Percentiles rank a stretch among this genome's conserved stretches.
phyloP scores from a whole-genome alignment of 208 protist genomes.

The Trypanosoma cruzi region DNA sequence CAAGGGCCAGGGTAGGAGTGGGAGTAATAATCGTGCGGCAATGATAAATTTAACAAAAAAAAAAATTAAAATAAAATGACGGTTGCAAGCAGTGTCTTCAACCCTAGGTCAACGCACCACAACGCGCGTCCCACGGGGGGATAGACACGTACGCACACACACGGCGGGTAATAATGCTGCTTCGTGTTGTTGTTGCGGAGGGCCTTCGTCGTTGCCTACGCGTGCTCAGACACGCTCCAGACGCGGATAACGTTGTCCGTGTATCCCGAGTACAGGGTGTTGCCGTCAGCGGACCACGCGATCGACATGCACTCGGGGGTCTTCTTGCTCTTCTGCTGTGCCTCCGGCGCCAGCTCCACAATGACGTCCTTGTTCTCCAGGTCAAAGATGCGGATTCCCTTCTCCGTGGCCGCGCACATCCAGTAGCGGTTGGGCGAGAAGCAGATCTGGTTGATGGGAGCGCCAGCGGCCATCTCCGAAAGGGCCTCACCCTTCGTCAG shows the following conservation, averaged over 20 bases:
- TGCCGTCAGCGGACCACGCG: constrained; percentile 97
- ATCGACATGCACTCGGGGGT: constrained; percentile 94
- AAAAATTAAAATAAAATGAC: not conserved
- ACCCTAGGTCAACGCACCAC: constrained; percentile 24
- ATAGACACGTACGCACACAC: not conserved
- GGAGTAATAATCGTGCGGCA: not conserved
- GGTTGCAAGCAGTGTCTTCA: not conserved
- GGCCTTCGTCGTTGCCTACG: constrained; percentile 5
- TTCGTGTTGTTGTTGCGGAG: not conserved
- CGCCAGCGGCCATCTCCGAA: constrained; percentile 94
- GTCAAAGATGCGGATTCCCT: constrained; percentile 96
- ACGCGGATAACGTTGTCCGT: constrained; percentile 98
- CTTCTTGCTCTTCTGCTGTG: constrained; percentile 52
- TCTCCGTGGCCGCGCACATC: constrained; percentile 98
- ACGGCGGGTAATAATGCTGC: not conserved
- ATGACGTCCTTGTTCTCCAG: constrained; percentile 97
- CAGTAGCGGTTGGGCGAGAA: constrained; percentile 99
- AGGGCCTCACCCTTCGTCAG: constrained; percentile 97
- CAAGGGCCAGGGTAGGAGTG: no score
- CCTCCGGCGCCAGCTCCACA: constrained; percentile 91
- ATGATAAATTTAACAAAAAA: not conserved
- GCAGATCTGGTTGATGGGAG: constrained; percentile 94
- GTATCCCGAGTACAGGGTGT: constrained; percentile 98
- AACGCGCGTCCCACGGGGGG: constrained; percentile 7
- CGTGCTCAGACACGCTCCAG: constrained; percentile 85